These are phyloP conservation scores for Candolleomyces eurysporus DNA, from an alignment of 768 basidiomycete species.

Conservation along the genomic window DNA sequence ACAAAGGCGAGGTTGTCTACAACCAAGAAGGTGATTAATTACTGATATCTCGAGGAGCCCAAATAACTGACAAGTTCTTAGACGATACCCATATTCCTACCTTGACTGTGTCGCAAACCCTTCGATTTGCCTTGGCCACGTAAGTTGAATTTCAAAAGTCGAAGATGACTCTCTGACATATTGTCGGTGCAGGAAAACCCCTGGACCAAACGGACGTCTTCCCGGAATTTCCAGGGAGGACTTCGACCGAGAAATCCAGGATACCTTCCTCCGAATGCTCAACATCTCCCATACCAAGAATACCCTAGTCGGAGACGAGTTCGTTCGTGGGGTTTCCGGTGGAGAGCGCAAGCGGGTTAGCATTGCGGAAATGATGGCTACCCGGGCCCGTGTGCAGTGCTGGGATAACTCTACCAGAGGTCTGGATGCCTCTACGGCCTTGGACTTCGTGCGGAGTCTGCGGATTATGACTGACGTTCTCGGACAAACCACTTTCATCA, in stretches of 20 bases:
- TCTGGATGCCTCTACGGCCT: conserved; percentile 84
- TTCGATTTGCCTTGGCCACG: conserved; percentile 73
- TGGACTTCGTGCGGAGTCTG: conserved; percentile 80
- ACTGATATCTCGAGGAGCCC: neutral
- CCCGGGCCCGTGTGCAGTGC: conserved; percentile 74
- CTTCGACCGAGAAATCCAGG: conserved; percentile 54
- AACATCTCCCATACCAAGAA: conserved; percentile 78
- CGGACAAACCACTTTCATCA: conserved; percentile 76
- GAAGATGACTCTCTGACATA: neutral
- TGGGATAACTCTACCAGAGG: conserved; percentile 87
- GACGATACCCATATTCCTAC: conserved; percentile 85
- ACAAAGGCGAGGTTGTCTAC: conserved; percentile 79
- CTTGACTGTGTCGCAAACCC: conserved; percentile 75
- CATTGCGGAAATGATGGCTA: conserved; percentile 86
- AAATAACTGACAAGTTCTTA: neutral
- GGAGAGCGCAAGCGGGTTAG: conserved; percentile 82
- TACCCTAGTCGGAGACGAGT: conserved; percentile 85
- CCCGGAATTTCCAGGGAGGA: conserved; percentile 61
- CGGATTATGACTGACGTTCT: conserved; percentile 83
- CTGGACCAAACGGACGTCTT: conserved; percentile 69
- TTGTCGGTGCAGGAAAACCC: conserved; percentile 48
- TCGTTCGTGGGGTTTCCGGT: conserved; percentile 78
- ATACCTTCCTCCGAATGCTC: conserved; percentile 73
- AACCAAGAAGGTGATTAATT: conserved; percentile 61
- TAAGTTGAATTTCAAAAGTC: conserved; percentile 12